Base-by-base conservation (phyloP, 495 filamentous ascomycete genomes). In the Durotheca rogersii region DNA sequence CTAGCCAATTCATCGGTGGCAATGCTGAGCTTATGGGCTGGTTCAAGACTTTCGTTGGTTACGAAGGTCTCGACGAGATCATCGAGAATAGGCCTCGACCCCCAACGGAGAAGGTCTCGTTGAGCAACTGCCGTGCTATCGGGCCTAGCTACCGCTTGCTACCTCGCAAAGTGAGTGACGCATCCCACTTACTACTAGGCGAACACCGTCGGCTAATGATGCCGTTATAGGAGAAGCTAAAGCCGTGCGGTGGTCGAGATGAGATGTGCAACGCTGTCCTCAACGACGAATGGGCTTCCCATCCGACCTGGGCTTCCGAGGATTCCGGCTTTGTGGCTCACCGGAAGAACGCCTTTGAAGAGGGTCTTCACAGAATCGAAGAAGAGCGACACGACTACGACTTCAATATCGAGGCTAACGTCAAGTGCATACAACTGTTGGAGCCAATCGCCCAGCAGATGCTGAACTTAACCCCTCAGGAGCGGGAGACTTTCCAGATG, bases 341-440 rank as follows among this genome's bases (percentile, higher is more conserved):
- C 71, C 80, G 91, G 32, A 99, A 99, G 79, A 99, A 97, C 60
- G 77, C 81, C 15, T 92, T 81, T 49, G 94, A 99, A 67, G 94
- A 99, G 63, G 83, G 83, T 25, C 80, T 97, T 29, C 94, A 97
- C 58, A 81, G 93, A 11, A 95, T 97, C 52, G 94, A 99, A 69
- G 94, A 99, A 64, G 94, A 99, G 62, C 83, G 94, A 10, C 94
- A 99, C 63, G 94, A 99, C 65, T 99, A 99, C 65, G 94, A 99
- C 63, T 94, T 90, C 67, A 93, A 95, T 67, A 94, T 99, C 47
- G 94, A 97, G 69, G 88, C 90, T 9, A 95, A 90, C 60, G 79
- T 80, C 16, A 87, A 94, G 43, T 95, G 91, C 19, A 92, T 99
- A 53, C 91, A 96, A 65, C 80, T 97, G 2, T 82, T 99, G 10